Evolutionary conservation across 177 flowering plant species (phyloP), one percentile per base, ranked within the genome.

Genomic region (Vitis hybrid): DNA sequence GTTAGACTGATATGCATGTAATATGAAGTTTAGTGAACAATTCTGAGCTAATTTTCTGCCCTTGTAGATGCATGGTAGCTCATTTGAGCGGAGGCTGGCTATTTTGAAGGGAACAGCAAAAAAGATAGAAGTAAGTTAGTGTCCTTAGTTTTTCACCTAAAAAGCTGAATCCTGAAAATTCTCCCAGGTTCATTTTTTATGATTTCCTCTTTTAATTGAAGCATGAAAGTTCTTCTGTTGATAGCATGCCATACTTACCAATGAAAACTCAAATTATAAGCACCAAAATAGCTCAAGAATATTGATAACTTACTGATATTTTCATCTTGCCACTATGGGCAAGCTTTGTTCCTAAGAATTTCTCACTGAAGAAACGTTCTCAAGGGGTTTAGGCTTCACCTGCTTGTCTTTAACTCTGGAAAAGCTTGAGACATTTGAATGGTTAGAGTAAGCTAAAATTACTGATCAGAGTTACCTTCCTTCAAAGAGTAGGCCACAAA

Each of bases 51-150:
- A 58, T 2, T 73, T 56, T 64, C 46, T 12, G 32, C 54, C 55
- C 7, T 70, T 75, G 67, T 65, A 90, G 95, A 80, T 87, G 85
- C 82, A 70, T 62, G 95, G 95, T 18, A 90, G 83, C 75, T 85
- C 95, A 60, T 90, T 87, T 78, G 90, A 90, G 78, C 81, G 91
- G 75, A 90, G 84, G 87, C 95, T 90, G 72, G 87, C 92, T 61
- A 55, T 81, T 30, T 63, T 89, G 72, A 89, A 83, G 65, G 89
- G 91, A 52, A 75, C 76, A 58, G 21, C 67, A 62, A 73, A 75
- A 65, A 80, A 67, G 68, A n/a, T 78, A 15, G 83, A 80, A 62
- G 90, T 87, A 78, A 81, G 88, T 80, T 50, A 64, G 57, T 63
- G 10, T 52, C 10, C 35, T 16, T 40, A 11, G 5, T 4, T 35